Conservation (phyloP, 345 rosid genomes). For the Kandelia obovata region DNA sequence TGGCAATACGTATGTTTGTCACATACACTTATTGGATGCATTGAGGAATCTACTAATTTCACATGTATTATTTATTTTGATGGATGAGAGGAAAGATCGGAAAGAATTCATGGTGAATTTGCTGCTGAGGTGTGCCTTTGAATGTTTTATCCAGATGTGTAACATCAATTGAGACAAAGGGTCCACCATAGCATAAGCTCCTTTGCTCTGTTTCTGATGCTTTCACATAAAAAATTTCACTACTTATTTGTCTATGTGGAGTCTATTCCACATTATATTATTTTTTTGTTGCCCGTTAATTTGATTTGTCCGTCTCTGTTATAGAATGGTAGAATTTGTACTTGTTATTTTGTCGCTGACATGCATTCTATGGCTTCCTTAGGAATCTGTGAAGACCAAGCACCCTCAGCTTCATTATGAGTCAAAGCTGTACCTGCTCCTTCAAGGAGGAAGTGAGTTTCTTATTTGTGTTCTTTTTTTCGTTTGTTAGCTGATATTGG, state of each 20-base stretch:
- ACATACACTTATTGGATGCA: neutral
- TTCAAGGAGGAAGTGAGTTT: constrained; percentile 83
- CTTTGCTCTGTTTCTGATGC: no score
- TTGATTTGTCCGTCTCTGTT: neutral
- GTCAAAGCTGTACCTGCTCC: constrained; percentile 76
- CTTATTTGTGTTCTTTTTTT: neutral
- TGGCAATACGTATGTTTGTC: neutral
- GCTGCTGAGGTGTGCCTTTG: neutral
- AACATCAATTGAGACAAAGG: neutral
- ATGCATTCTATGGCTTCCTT: constrained; percentile 6
- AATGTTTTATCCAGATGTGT: neutral
- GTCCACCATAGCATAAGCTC: neutral
- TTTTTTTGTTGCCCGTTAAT: no score
- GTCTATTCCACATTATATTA: no score
- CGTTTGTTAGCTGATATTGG: neutral
- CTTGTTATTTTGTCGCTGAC: neutral
- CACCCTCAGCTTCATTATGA: constrained; percentile 90
- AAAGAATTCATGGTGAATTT: neutral
- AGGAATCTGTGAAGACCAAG: constrained; percentile 82
- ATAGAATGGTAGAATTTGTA: neutral
- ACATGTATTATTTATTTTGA: neutral
- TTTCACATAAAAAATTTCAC: no score
- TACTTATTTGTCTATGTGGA: no score
- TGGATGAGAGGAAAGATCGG: neutral
- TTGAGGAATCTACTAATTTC: neutral